phyloP scores from a whole-genome alignment of 139 green algal species.

The Chlorella sp. region DNA sequence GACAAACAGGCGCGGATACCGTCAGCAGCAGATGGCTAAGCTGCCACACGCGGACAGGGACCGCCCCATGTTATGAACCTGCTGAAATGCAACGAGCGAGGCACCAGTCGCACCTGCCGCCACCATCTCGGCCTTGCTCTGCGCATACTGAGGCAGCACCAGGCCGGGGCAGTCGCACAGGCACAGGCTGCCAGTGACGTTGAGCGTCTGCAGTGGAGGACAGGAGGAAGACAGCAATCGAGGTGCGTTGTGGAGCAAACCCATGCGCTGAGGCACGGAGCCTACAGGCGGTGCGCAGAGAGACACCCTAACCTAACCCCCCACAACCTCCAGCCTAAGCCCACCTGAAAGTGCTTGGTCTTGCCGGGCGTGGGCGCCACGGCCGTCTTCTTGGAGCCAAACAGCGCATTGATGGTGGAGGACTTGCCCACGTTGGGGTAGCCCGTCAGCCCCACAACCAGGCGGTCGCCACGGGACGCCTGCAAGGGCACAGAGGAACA shows the following conservation, averaged over 20 bases:
- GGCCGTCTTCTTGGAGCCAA: constrained; percentile 95
- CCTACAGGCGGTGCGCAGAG: neutral
- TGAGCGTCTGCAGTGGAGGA: constrained; percentile 78
- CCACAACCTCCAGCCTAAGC: neutral
- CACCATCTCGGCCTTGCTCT: constrained; percentile 95
- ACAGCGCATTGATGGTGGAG: constrained; percentile 94
- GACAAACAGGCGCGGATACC: no score
- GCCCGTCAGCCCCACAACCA: constrained; percentile 90
- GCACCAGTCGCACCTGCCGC: constrained; percentile 56
- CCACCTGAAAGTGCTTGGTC: constrained; percentile 96
- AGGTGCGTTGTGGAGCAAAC: neutral
- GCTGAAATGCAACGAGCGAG: neutral
- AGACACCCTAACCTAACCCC: neutral
- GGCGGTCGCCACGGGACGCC: constrained; percentile 33
- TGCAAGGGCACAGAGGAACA: neutral
- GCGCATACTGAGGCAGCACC: constrained; percentile 93
- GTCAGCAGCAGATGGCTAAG: no score
- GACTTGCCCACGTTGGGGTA: constrained; percentile 99
- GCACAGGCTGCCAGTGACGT: constrained; percentile 74
- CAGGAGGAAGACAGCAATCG: neutral
- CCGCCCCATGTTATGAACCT: neutral
- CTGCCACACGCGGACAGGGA: no score
- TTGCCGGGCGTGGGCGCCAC: constrained; percentile 97
- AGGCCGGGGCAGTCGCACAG: constrained; percentile 94
- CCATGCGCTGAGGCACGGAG: neutral